phyloP scores from a whole-genome alignment of 2,329 filamentous ascomycete genomes.

The Ploettnerulaceae sp. region DNA sequence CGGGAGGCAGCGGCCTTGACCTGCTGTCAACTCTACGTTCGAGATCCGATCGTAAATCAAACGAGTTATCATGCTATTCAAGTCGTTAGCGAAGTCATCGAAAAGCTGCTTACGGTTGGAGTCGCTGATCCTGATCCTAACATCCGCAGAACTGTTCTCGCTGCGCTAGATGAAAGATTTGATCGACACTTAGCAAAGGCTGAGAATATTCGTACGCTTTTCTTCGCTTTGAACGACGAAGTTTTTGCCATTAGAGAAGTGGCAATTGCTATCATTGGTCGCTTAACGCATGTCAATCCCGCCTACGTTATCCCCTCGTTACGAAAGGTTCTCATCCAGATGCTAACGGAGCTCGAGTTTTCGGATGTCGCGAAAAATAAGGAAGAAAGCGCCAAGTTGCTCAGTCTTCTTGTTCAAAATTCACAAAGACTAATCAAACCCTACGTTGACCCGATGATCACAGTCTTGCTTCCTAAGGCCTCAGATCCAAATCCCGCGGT shows the following conservation, averaged over 20 bases:
- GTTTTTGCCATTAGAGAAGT: slow-evolving; percentile 89
- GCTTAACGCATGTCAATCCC: slow-evolving; percentile 84
- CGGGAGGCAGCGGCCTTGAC: slow-evolving; percentile 92
- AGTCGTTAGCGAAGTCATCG: slow-evolving; percentile 95
- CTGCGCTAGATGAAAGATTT: slow-evolving; percentile 87
- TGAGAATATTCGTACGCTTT: slow-evolving; percentile 92
- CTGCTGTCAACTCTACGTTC: slow-evolving; percentile 94
- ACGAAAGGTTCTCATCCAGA: slow-evolving; percentile 90
- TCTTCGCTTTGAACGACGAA: slow-evolving; percentile 94
- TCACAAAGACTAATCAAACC: slow-evolving; percentile 91
- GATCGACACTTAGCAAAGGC: slow-evolving; percentile 95
- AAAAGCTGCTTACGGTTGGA: slow-evolving; percentile 90
- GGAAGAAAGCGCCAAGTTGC: slow-evolving; percentile 89
- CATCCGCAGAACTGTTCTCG: slow-evolving; percentile 83
- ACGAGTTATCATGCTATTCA: slow-evolving; percentile 95
- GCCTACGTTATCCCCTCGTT: slow-evolving; percentile 96
- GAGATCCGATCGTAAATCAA: slow-evolving; percentile 96
- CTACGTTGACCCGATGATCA: slow-evolving; percentile 95
- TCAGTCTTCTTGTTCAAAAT: slow-evolving; percentile 89
- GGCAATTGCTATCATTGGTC: slow-evolving; percentile 92
- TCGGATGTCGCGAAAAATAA: slow-evolving; percentile 92
- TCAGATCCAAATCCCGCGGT: slow-evolving; percentile 81
- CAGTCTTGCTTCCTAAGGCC: slow-evolving; percentile 88
- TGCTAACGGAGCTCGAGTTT: slow-evolving; percentile 93
- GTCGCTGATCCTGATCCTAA: slow-evolving; percentile 87